A percentile compares a stretch with the other conserved stretches of the same genome.
Conservation (phyloP, 2,329 filamentous ascomycete species). For the Rutstroemia sp. region DNA sequence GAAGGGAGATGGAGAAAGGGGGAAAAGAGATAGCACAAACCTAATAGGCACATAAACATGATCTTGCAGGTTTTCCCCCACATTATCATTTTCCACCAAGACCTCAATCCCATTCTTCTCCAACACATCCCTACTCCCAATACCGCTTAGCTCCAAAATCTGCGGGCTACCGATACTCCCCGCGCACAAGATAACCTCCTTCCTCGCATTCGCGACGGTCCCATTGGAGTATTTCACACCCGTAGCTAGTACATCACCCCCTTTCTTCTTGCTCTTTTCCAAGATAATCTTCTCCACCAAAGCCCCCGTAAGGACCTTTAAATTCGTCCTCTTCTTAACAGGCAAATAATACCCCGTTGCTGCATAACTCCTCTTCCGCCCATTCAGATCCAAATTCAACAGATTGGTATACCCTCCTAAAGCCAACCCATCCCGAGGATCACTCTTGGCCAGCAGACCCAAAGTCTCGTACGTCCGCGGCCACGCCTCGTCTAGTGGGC, state of each 20-base stretch:
- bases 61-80: constrained; percentile 15
- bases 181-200: constrained; percentile 26
- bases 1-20: background rate
- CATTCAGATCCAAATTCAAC: constrained; percentile 10
- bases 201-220: constrained; percentile 16
- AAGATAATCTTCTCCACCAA: constrained; percentile 65
- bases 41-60: background rate
- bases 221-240: constrained; percentile 7
- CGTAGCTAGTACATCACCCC: background rate
- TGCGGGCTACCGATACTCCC: constrained; percentile 24
- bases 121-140: constrained; percentile 18
- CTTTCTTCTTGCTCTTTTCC: background rate
- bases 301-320: constrained; percentile 75
- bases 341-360: constrained; percentile 19
- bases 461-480: background rate
- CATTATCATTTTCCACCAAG: constrained; percentile 15
- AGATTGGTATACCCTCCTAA: constrained; percentile 40
- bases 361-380: constrained; percentile 13
- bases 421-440: background rate
- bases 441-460: background rate
- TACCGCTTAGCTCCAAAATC: constrained; percentile 30
- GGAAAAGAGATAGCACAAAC: background rate
- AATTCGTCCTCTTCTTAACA: constrained; percentile 39
- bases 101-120: constrained; percentile 13
- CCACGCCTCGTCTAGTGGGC: background rate